These are phyloP conservation scores for Geotrichum macrosporum DNA, from an alignment of 1,139 yeast species.

Conservation along the genomic window DNA sequence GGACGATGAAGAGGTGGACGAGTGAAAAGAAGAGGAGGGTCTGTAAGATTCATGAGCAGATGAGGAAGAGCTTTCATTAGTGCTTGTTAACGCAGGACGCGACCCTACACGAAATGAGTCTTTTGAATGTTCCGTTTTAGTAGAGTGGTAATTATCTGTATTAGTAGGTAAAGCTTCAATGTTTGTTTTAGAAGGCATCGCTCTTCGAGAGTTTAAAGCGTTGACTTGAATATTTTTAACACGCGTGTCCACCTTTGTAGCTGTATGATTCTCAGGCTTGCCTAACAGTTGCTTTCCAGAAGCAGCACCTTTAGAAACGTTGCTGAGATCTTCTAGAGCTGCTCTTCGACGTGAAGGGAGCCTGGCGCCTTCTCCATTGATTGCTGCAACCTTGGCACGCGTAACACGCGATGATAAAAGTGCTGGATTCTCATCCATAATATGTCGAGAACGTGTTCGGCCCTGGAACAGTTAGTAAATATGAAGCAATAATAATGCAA, in stretches of 20 bases:
- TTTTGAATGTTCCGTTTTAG: neutral
- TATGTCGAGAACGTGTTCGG: constrained; percentile 12
- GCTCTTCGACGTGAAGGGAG: constrained; percentile 13
- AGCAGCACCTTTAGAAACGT: constrained; percentile 11
- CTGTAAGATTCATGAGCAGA: neutral
- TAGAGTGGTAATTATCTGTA: neutral
- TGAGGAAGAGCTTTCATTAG: neutral
- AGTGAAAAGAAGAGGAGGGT: too few species aligned
- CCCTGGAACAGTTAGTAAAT: constrained; percentile 2
- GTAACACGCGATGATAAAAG: constrained; percentile 10
- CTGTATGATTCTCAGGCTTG: neutral
- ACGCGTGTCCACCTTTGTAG: neutral
- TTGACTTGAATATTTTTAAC: neutral
- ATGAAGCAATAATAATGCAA: neutral
- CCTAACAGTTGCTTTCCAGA: neutral
- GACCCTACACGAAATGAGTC: neutral
- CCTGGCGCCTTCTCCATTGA: neutral
- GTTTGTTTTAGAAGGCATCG: neutral
- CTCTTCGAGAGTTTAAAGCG: neutral
- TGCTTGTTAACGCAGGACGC: neutral
- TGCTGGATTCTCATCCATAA: constrained; percentile 12
- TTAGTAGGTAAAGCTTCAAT: neutral
- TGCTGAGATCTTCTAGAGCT: constrained; percentile 14
- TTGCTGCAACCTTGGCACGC: constrained; percentile 10
- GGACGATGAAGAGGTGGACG: neutral